Conservation (phyloP, 164 flowering plant species). For the Umbellularia californica region DNA sequence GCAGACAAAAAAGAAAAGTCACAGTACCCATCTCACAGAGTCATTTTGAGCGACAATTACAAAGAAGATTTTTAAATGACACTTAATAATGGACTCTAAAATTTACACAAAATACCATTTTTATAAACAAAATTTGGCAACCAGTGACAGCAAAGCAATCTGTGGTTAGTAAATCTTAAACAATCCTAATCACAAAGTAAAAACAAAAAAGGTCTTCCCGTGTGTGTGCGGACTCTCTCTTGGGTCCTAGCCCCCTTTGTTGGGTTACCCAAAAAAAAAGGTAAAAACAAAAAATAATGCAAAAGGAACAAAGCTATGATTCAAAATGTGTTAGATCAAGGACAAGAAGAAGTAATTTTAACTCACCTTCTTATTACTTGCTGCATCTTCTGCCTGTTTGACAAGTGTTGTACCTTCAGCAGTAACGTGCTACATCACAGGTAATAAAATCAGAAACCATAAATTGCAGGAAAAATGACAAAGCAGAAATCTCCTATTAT, state of each 20-base stretch:
- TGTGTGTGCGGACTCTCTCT: no score
- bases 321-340: background rate
- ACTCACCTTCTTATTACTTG: conserved; percentile 77
- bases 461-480: conserved; percentile 1
- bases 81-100: background rate
- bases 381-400: conserved; percentile 96
- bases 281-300: background rate
- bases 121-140: background rate
- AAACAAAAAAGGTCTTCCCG: no score
- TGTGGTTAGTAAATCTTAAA: background rate
- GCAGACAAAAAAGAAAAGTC: no score
- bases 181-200: background rate
- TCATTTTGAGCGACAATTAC: background rate
- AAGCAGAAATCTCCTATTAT: background rate
- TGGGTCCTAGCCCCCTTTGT: no score
- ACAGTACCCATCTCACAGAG: no score
- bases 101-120: no score
- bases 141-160: background rate
- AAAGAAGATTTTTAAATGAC: background rate
- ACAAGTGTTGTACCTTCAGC: conserved; percentile 91
- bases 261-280: no score
- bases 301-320: background rate
- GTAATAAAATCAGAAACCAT: background rate
- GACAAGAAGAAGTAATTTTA: background rate
- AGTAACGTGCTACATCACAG: conserved; percentile 73